Evolutionary conservation across 345 rosid genomes (phyloP).

Genomic region (Populus simonii): DNA sequence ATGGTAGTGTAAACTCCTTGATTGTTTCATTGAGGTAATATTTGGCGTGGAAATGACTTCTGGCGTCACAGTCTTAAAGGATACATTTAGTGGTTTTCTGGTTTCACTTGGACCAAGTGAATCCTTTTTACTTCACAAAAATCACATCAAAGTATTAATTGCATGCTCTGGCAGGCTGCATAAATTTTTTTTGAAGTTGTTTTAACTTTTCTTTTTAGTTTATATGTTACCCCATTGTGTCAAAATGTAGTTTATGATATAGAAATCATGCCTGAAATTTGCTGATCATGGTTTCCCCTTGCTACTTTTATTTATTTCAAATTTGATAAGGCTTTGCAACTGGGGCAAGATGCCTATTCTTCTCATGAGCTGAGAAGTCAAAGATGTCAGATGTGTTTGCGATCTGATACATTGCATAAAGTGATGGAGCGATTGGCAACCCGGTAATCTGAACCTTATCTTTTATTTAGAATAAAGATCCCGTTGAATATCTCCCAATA

Average conservation of each 20-base stretch:
- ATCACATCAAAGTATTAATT: background rate
- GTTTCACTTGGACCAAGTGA: background rate
- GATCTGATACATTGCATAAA: constrained; percentile 29
- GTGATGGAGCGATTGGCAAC: constrained; percentile 34
- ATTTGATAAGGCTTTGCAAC: constrained; percentile 28
- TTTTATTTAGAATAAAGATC: background rate
- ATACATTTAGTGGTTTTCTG: background rate
- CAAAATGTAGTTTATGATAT: background rate
- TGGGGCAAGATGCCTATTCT: constrained; percentile 29
- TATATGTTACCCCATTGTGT: background rate
- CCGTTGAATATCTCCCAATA: background rate
- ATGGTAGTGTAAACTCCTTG: background rate
- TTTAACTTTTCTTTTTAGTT: background rate
- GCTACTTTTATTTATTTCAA: background rate
- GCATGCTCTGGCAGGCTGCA: background rate
- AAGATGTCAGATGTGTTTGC: constrained; percentile 36
- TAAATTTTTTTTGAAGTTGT: background rate
- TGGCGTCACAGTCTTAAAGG: background rate
- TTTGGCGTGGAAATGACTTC: background rate
- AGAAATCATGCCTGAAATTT: background rate
- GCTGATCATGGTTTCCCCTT: background rate
- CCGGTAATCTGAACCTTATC: constrained; percentile 16
- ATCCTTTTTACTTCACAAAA: background rate
- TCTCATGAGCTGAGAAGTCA: constrained; percentile 25
- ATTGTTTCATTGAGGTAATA: background rate